Evolutionary conservation across 2,329 filamentous ascomycete genomes (phyloP), one percentile per base, ranked within the genome.

Genomic region (Aspergillus sp.): DNA sequence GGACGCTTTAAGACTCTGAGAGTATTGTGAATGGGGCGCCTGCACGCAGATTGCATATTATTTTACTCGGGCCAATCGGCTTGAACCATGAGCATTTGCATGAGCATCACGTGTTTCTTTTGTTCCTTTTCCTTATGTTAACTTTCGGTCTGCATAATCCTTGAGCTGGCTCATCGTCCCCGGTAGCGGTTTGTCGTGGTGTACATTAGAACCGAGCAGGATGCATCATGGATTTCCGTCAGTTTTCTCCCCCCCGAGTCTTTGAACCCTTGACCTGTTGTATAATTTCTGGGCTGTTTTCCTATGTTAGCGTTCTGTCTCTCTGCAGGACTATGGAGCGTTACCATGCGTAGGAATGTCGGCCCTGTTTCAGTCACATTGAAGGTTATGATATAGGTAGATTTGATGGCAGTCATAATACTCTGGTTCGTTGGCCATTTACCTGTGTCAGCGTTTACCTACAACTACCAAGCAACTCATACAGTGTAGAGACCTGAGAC

Each of bases 1-100:
- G 68, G 87, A 90, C 72, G 92, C 95, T 75, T 80, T 99, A 67
- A 88, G 88, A 72, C 84, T 98, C 64, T 97, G 79, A 81, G 63
- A 59, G 32, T 41, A 53, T 58, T 55, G 54, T 51, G 47, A 25
- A 49, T 25, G 47, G 39, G 25, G n/a, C 25, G 25, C 47, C 51
- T 52, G 49, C 36, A 64, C 52, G 51, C 56, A 53, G 60, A 55
- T 69, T 65, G 47, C 57, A 59, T 62, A 54, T 49, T 23, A 36
- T 54, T 57, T 28, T 59, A 64, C 60, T 52, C 53, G 39, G 17
- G 39, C 53, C 53, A 58, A 53, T 47, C 55, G 61, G 62, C 59
- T 68, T 65, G 61, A 67, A 67, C 59, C 58, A 67, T 63, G 65
- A 72, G 62, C 63, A 69, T 69, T 64, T 65, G 64, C 68, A 70